Conservation (phyloP, 805 yeast genomes). For the Candida michaelii region DNA sequence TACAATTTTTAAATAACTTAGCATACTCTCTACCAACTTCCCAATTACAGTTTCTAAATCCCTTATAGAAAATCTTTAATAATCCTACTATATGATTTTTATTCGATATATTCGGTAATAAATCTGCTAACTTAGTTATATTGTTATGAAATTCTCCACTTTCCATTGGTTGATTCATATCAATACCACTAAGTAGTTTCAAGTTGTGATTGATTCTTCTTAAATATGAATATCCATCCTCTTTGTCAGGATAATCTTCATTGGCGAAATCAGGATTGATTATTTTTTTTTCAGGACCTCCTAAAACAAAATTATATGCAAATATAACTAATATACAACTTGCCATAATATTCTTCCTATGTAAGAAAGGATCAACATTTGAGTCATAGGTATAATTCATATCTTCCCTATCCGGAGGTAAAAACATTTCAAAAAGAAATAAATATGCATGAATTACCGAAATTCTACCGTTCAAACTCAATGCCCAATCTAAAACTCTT, state of each 20-base stretch:
- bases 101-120: slow-evolving; percentile 38
- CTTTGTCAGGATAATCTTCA: slow-evolving; percentile 18
- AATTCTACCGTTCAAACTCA: slow-evolving; percentile 46
- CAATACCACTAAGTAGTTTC: neutral
- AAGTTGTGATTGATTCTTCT: slow-evolving; percentile 35
- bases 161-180: slow-evolving; percentile 24
- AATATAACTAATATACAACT: slow-evolving; percentile 47
- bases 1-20: slow-evolving; percentile 52
- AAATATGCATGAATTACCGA: slow-evolving; percentile 62
- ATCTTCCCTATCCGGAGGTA: slow-evolving; percentile 52
- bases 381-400: slow-evolving; percentile 48
- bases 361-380: slow-evolving; percentile 46
- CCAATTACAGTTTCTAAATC: slow-evolving; percentile 45
- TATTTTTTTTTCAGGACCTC: slow-evolving; percentile 45
- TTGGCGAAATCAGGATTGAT: slow-evolving; percentile 17
- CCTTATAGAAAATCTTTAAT: slow-evolving; percentile 43
- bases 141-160: slow-evolving; percentile 33
- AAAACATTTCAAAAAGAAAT: slow-evolving; percentile 60
- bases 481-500: slow-evolving; percentile 55
- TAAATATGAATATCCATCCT: slow-evolving; percentile 50
- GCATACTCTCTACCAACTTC: slow-evolving; percentile 59
- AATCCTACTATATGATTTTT: slow-evolving; percentile 58
- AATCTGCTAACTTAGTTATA: slow-evolving; percentile 41
- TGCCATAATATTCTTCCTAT: slow-evolving; percentile 42
- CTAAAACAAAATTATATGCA: slow-evolving; percentile 48